phyloP scores from a whole-genome alignment of 306 rosid species.

The Malus orientalis region DNA sequence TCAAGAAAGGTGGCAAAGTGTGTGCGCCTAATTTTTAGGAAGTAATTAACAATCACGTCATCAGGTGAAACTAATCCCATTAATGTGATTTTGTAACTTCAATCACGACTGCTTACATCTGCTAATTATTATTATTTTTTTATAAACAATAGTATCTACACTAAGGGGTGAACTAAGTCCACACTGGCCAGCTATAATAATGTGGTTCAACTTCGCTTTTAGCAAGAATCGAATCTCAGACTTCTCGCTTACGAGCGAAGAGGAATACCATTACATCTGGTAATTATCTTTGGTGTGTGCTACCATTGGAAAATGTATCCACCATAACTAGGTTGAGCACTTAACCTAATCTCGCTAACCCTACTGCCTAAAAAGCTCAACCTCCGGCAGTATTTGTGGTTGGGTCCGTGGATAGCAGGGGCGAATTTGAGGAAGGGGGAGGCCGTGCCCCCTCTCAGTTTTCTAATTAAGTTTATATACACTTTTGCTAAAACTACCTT shows the following conservation, averaged over 20 bases:
- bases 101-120: not conserved
- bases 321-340: not conserved
- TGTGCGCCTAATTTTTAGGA: not conserved
- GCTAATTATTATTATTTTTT: not conserved
- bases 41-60: not conserved
- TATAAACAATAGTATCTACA: too few relatives aligned
- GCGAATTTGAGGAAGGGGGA: too few relatives aligned
- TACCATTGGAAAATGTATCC: not conserved
- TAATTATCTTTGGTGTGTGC: not conserved
- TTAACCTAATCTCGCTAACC: not conserved
- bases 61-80: not conserved
- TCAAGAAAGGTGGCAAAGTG: not conserved
- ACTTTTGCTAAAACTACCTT: too few relatives aligned
- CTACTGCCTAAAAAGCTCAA: not conserved
- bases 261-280: not conserved
- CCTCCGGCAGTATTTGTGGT: not conserved
- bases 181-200: too few relatives aligned
- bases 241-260: too few relatives aligned
- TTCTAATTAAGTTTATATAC: too few relatives aligned
- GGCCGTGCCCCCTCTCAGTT: too few relatives aligned
- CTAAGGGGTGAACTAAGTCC: too few relatives aligned
- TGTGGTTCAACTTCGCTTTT: too few relatives aligned
- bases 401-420: too few relatives aligned
- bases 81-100: not conserved
- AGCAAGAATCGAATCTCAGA: fast-evolving